Base-by-base conservation (phyloP, 1,139 yeast species). In the Protomyces pachydermus region DNA sequence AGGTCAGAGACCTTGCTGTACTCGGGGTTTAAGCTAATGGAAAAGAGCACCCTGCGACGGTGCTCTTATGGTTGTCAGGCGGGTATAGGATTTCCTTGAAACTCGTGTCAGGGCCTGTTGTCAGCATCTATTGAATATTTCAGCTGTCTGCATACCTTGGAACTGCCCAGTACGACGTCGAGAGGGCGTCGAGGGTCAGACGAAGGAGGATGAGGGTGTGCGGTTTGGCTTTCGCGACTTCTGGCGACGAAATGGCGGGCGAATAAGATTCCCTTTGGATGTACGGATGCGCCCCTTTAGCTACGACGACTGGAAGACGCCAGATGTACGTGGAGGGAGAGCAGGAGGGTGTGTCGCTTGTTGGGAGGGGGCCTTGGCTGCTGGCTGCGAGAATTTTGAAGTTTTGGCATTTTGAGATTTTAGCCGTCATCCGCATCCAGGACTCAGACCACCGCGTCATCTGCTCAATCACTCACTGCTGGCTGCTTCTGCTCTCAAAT, bases 91-190 rank as follows among this genome's bases (percentile, higher is more conserved):
- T 42, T 42, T 42, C 18, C 25, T n/a, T 16, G 25, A 16, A 16
- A 42, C 48, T 18, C 23, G 48, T 42, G 48, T 42, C 23, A 42
- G 48, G 48, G 48, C 48, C 48, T 42, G 48, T 10, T n/a, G 23
- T 42, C 14, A 10, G 4, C 48, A 42, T 42, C 16, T 18, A 9
- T 42, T 18, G 48, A 28, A 8, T 28, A 28, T 28, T 28, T 6
- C 32, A 28, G 32, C 9, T 28, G 23, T 42, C 14, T 4, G 4
- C 28, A 42, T 42, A 42, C 48, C 48, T 42, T 18, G 48, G 48
- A 18, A 42, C 48, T 42, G 48, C 48, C 48, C 48, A 42, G 48
- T 42, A 42, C 48, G 48, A 42, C 48, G 48, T 42, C 48, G 48
- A 42, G 25, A 42, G 48, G 48, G 23, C 48, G 48, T 42, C 48